Base-by-base conservation (phyloP, 2,329 filamentous ascomycete species). In the Didymellaceae sp. region DNA sequence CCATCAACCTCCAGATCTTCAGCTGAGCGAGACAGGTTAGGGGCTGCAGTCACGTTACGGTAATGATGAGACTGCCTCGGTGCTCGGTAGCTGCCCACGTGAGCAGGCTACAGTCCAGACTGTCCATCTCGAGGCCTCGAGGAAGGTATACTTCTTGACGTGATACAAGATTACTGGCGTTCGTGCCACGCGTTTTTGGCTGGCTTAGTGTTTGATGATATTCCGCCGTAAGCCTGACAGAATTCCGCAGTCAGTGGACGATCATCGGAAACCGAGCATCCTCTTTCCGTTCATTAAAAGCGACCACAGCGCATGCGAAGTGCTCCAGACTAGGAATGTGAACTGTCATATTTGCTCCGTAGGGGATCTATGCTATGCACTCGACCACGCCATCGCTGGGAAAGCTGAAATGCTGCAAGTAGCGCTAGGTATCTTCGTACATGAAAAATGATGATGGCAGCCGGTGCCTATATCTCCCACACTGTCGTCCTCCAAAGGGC, bases 41-140 rank as follows among this genome's bases (percentile, higher is more conserved):
- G 24, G 39, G 31, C 17, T 7, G 21, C 14, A 26, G 25, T 45
- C 35, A 42, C 30, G 30, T 31, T 42, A 20, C 37, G 18, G 26
- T 16, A 14, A 32, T 6, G 14, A 16, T n/a, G 6, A 16, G 4
- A 14, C 26, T 21, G 11, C 48, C 35, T 52, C 42, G 37, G 42
- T 42, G 48, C 48, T 52, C 48, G 48, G 37, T 52, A 38, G 13
- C 38, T 4, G 24, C 16, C 2, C 42, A 52, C 31, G 48, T 41
- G 35, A 37, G 21, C 5, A 4, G 26, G 6, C 20, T 5, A 14
- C 24, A 13, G 7, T n/a, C n/a, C n/a, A n/a, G n/a, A n/a, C n/a
- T n/a, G n/a, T n/a, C n/a, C n/a, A n/a, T n/a, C n/a, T n/a, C n/a
- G n/a, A n/a, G n/a, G n/a, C n/a, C n/a, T n/a, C n/a, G n/a, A n/a